A percentile compares a stretch with the other conserved stretches of the same genome.
Conservation (phyloP, 208 protist species). For the Tritrichomonas foetus region DNA sequence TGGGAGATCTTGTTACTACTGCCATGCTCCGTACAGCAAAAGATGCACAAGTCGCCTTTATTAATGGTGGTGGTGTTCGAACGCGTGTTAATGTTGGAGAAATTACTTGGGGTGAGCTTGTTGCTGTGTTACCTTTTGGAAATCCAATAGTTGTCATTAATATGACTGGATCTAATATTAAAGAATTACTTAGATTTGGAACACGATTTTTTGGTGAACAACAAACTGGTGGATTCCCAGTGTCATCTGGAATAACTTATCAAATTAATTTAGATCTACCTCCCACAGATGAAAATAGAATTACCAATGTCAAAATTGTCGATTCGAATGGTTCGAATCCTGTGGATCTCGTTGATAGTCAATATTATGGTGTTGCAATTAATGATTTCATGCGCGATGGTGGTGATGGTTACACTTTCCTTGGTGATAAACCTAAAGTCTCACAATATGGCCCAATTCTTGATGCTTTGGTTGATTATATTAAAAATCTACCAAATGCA, state of each 20-base stretch:
- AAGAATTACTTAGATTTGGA: background rate
- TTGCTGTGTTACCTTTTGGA: background rate
- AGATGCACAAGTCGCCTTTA: background rate
- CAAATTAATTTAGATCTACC: background rate
- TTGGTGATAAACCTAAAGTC: background rate
- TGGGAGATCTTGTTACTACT: background rate
- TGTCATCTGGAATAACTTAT: background rate
- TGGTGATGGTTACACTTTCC: background rate
- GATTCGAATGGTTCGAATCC: background rate
- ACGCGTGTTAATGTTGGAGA: background rate
- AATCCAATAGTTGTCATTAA: background rate
- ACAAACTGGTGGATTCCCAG: background rate
- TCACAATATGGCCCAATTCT: no score
- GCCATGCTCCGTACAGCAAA: background rate
- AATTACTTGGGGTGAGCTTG: background rate
- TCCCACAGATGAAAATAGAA: background rate
- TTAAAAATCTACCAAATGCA: no score
- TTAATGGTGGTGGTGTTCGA: background rate
- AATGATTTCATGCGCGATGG: background rate
- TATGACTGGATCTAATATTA: background rate
- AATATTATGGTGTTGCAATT: background rate
- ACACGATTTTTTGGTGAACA: background rate
- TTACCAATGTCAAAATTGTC: background rate
- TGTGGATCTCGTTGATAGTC: background rate
- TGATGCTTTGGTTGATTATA: no score